Evolutionary conservation across 176 grass and related monocot genomes (phyloP), one percentile per base, ranked within the genome.

Genomic region (Carex pumila): DNA sequence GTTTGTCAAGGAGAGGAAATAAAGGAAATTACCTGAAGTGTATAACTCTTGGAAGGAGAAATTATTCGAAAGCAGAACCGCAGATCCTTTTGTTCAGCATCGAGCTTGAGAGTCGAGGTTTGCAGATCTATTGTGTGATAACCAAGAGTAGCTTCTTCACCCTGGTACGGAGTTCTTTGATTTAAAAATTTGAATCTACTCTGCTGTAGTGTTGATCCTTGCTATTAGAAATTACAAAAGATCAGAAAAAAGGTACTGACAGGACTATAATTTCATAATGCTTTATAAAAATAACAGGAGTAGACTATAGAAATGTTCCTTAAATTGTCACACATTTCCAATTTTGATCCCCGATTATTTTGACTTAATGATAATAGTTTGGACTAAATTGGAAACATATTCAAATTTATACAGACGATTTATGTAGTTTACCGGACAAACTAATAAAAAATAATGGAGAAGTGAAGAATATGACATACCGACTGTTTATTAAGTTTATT

Each of bases 11-110:
- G 83, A n/a, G 61, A n/a, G 37, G 37, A 15, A 80, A 15, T 45
- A 45, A 45, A 43, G 47, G 19, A 83, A 32, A 65, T 83, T 88
- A 98, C 95, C 95, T 98, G 95, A 85, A 98, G 90, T 66, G 92
- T 95, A 88, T 90, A 94, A 79, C 88, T 22, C 71, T 95, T 98
- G 56, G 91, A 31, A 10, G 92, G 95, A 60, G 95, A 93, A 73
- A 98, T 94, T 89, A 98, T 91, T 94, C 95, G 87, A 80, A 98
- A 98, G 68, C 92, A 98, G 90, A 98, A 95, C 79, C 95, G 89
- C 85, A 98, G 74, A 88, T 98, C 95, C 79, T 86, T 94, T 89
- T 95, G 92, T 63, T 95, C 92, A 36, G 92, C 84, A 88, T 95
- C 91, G 53, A 94, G 81, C 76, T 98, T 98, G 87, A 98, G 94